Conservation (phyloP, 768 basidiomycete genomes). For the Pisolithus marmoratus region DNA sequence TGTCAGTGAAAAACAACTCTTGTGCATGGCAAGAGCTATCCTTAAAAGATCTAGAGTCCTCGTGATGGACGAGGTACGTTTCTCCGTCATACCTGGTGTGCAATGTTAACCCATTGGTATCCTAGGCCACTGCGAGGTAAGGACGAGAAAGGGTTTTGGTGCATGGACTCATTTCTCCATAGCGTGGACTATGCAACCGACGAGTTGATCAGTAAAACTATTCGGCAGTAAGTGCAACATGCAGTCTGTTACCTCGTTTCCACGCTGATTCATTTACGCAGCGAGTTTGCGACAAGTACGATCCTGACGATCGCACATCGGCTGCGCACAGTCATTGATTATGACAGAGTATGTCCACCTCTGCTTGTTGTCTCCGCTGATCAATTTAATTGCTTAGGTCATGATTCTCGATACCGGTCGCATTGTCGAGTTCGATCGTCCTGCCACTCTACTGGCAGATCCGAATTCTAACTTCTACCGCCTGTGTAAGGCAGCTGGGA, state of each 20-base stretch:
- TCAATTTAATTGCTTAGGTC: slow-evolving; percentile 38
- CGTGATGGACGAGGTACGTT: slow-evolving; percentile 76
- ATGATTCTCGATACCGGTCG: slow-evolving; percentile 75
- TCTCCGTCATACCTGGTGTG: neutral
- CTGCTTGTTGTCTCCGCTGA: slow-evolving; percentile 8
- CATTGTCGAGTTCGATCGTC: slow-evolving; percentile 74
- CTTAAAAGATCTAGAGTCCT: slow-evolving; percentile 71
- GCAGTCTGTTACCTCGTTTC: neutral
- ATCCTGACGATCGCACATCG: slow-evolving; percentile 82
- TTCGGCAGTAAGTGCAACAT: slow-evolving; percentile 54
- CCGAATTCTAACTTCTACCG: slow-evolving; percentile 56
- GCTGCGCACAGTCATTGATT: slow-evolving; percentile 75
- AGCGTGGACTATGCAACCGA: slow-evolving; percentile 86
- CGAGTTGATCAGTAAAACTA: slow-evolving; percentile 78
- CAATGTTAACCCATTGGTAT: slow-evolving; percentile 2
- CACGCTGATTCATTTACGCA: slow-evolving; percentile 19
- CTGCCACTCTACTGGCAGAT: slow-evolving; percentile 50
- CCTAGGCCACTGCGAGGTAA: slow-evolving; percentile 64
- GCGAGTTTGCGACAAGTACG: slow-evolving; percentile 75
- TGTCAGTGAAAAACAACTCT: slow-evolving; percentile 70
- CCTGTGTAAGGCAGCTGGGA: slow-evolving; percentile 71
- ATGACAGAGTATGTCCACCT: slow-evolving; percentile 58
- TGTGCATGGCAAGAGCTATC: slow-evolving; percentile 87
- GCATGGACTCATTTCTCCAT: neutral
- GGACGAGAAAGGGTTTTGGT: neutral